These are phyloP conservation scores for Pichia nanzhaoensis DNA, from an alignment of 805 yeast species.

Conservation along the genomic window DNA sequence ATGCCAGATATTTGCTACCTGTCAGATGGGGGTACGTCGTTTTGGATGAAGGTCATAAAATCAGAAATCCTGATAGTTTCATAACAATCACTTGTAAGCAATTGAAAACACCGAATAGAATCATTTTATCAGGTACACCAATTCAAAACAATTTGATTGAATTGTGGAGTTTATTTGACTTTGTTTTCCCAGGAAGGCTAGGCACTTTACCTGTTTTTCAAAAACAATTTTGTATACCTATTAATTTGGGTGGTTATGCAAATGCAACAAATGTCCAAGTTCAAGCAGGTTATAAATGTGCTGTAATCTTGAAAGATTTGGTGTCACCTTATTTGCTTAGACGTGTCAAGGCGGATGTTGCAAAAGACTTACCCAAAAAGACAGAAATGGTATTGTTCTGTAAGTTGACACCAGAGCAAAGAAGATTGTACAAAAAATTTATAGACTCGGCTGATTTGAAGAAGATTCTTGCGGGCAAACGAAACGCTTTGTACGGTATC, in stretches of 20 bases:
- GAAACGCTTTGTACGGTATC: slow-evolving; percentile 83
- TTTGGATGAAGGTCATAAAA: slow-evolving; percentile 94
- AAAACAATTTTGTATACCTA: slow-evolving; percentile 85
- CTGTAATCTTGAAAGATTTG: slow-evolving; percentile 79
- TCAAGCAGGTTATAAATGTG: slow-evolving; percentile 94
- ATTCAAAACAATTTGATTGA: slow-evolving; percentile 90
- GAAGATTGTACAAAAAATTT: slow-evolving; percentile 65
- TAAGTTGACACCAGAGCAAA: slow-evolving; percentile 70
- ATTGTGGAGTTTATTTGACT: slow-evolving; percentile 92
- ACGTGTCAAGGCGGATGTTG: slow-evolving; percentile 88
- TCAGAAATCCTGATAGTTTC: slow-evolving; percentile 88
- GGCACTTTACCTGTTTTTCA: slow-evolving; percentile 96
- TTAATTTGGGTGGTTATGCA: slow-evolving; percentile 96
- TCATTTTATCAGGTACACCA: slow-evolving; percentile 93
- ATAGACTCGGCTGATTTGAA: slow-evolving; percentile 68
- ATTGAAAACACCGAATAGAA: slow-evolving; percentile 73
- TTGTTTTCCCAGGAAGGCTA: slow-evolving; percentile 87
- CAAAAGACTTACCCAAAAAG: slow-evolving; percentile 88
- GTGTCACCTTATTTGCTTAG: slow-evolving; percentile 86
- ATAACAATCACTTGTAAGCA: slow-evolving; percentile 82
- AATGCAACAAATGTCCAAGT: slow-evolving; percentile 95
- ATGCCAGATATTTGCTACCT: slow-evolving; percentile 56
- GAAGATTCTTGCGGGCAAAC: slow-evolving; percentile 64
- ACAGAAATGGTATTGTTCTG: slow-evolving; percentile 93
- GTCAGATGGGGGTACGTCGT: slow-evolving; percentile 85